Percentiles rank a stretch among this genome's conserved stretches.
These are phyloP conservation scores for Phytophthora foliorum DNA, from an alignment of 352 stramenopile species.

Conservation along the genomic window DNA sequence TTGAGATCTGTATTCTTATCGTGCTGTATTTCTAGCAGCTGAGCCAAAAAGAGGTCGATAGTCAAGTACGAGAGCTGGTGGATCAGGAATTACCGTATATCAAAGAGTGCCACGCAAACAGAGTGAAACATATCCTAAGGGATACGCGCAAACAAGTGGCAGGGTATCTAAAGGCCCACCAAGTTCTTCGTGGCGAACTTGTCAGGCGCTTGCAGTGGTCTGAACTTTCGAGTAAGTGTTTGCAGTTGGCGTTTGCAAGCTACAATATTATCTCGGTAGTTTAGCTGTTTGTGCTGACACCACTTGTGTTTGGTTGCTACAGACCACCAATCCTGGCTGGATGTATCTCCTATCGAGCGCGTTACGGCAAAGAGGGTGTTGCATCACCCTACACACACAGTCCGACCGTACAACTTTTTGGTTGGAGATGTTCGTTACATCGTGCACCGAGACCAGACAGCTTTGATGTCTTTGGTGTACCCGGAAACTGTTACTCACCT, in stretches of 20 bases:
- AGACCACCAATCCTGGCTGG: conserved; percentile 41
- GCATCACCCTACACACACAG: conserved; percentile 17
- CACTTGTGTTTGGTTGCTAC: background rate
- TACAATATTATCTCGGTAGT: background rate
- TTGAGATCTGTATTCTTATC: conserved; percentile 3
- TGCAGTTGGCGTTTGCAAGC: background rate
- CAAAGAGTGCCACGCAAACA: conserved; percentile 50
- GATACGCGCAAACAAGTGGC: conserved; percentile 45
- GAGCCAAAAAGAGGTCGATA: conserved; percentile 45
- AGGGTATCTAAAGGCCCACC: conserved; percentile 30
- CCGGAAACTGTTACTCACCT: conserved; percentile 71
- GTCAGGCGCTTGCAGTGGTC: conserved; percentile 39
- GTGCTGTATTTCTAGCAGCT: conserved; percentile 13
- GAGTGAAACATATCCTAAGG: conserved; percentile 46
- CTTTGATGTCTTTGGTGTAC: conserved; percentile 33
- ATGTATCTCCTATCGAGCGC: conserved; percentile 46
- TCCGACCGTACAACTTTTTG: conserved; percentile 42
- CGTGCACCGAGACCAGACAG: conserved; percentile 27
- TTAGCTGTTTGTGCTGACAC: background rate
- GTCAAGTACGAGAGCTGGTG: conserved; percentile 43
- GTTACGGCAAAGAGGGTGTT: conserved; percentile 36
- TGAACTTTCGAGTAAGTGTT: conserved; percentile 45
- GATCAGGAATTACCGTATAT: conserved; percentile 41
- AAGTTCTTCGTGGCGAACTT: conserved; percentile 35
- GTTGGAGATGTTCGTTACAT: conserved; percentile 55